A percentile compares a stretch with the other conserved stretches of the same genome.
Evolutionary conservation across 2,329 filamentous ascomycete genomes (phyloP).

Genomic region (Madurella fahalii): DNA sequence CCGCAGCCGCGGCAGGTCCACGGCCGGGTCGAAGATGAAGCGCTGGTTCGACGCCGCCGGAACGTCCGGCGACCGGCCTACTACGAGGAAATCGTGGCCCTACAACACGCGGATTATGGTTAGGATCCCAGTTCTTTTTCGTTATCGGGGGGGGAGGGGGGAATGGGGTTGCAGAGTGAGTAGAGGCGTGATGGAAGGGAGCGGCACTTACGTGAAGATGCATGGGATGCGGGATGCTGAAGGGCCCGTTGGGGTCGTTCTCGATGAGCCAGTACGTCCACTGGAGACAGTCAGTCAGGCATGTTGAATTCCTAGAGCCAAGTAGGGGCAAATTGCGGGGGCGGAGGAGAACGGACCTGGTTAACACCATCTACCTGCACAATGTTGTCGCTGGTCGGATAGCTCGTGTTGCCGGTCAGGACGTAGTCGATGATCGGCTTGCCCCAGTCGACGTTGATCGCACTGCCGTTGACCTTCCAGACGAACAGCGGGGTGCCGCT

Average conservation of each 20-base stretch:
- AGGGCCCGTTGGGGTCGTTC: slow-evolving; percentile 28
- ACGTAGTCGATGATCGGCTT: slow-evolving; percentile 35
- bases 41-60: slow-evolving; percentile 12
- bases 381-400: slow-evolving; percentile 26
- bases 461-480: slow-evolving; percentile 29
- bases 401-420: slow-evolving; percentile 27
- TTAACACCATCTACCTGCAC: slow-evolving; percentile 25
- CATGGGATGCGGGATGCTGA: slow-evolving; percentile 28
- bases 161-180: too few relatives aligned
- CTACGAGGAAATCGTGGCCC: slow-evolving; percentile 35
- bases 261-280: slow-evolving; percentile 35
- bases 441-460: slow-evolving; percentile 35
- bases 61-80: slow-evolving; percentile 29
- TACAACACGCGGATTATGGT: too few relatives aligned
- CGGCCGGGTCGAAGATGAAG: slow-evolving; percentile 26
- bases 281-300: slow-evolving; percentile 1
- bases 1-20: slow-evolving; percentile 31
- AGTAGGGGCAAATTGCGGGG: neutral
- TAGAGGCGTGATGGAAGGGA: too few relatives aligned
- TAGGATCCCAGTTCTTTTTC: too few relatives aligned
- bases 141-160: too few relatives aligned
- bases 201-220: slow-evolving; percentile 27
- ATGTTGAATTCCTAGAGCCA: too few relatives aligned
- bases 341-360: too few relatives aligned
- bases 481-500: slow-evolving; percentile 23